Percentiles rank a stretch among this genome's conserved stretches.
These are phyloP conservation scores for Ascochyta viciae-villosae DNA, from an alignment of 2,329 filamentous ascomycete genomes.

Conservation along the genomic window DNA sequence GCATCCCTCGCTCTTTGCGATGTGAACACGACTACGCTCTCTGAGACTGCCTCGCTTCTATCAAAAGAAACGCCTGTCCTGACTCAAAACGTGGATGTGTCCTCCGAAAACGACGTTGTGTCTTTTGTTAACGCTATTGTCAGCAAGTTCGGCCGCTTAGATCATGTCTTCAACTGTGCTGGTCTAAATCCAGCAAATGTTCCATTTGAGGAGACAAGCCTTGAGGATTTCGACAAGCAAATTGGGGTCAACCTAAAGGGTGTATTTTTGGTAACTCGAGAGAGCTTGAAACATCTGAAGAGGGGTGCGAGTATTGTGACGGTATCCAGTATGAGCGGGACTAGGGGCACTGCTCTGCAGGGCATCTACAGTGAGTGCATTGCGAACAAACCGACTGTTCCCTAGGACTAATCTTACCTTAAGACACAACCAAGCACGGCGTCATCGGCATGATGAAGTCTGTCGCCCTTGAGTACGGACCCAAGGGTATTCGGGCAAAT, in stretches of 20 bases:
- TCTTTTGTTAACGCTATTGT: slow-evolving; percentile 50
- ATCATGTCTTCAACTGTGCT: slow-evolving; percentile 55
- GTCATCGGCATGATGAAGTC: no score
- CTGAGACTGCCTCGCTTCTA: no score
- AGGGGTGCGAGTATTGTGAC: slow-evolving; percentile 12
- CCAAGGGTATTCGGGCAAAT: no score
- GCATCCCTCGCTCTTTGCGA: no score
- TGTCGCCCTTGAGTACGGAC: no score
- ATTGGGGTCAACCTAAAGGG: background rate
- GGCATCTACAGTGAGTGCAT: slow-evolving; percentile 10
- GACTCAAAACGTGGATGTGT: slow-evolving; percentile 54
- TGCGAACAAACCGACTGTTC: background rate
- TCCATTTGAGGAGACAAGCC: slow-evolving; percentile 48
- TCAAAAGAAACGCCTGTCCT: no score
- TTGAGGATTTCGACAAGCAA: background rate
- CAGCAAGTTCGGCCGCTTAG: slow-evolving; percentile 45
- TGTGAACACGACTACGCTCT: no score
- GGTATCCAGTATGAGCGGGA: slow-evolving; percentile 15
- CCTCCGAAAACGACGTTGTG: slow-evolving; percentile 52
- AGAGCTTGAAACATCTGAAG: slow-evolving; percentile 43
- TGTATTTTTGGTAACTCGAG: slow-evolving; percentile 43
- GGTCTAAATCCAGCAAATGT: slow-evolving; percentile 57
- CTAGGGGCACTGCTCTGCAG: slow-evolving; percentile 2
- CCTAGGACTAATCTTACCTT: no score
- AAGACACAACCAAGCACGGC: background rate